phyloP scores from a whole-genome alignment of 768 basidiomycete species.

The Lentinula edodes region DNA sequence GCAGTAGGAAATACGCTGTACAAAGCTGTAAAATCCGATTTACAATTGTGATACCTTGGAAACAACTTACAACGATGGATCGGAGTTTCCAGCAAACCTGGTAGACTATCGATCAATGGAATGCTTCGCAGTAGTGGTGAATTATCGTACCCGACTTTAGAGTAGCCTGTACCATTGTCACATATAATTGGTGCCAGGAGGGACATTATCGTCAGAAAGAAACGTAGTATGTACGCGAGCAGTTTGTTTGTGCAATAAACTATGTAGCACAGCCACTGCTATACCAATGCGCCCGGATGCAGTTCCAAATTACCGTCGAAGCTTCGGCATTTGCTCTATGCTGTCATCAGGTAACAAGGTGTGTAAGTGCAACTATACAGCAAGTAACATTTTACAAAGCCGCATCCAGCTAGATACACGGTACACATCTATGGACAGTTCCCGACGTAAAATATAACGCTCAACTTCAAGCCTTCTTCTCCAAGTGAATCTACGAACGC shows the following conservation, averaged over 20 bases:
- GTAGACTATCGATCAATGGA: not conserved
- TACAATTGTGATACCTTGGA: too few species aligned
- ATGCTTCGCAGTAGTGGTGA: not conserved
- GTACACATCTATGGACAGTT: too few species aligned
- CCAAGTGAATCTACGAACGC: too few species aligned
- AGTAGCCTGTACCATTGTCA: conserved; percentile 96
- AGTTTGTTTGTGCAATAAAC: not conserved
- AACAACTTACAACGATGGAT: conserved; percentile 84
- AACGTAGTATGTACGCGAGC: not conserved
- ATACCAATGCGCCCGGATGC: not conserved
- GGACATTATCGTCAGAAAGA: conserved; percentile 49
- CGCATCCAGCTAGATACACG: too few species aligned
- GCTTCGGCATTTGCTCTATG: not conserved
- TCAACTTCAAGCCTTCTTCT: not conserved
- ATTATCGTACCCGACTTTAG: conserved; percentile 86
- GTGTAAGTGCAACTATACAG: not conserved
- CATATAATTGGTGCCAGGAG: conserved; percentile 91
- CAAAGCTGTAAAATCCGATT: not conserved
- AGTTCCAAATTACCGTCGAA: too few species aligned
- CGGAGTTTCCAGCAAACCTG: conserved; percentile 97
- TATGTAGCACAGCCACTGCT: not conserved
- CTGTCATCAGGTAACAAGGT: not conserved
- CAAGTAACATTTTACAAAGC: too few species aligned
- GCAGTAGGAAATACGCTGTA: conserved; percentile 94
- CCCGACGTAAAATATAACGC: too few species aligned